A percentile compares a stretch with the other conserved stretches of the same genome.
Conservation (phyloP, 352 stramenopile species). For the Nothophytophthora sp. region DNA sequence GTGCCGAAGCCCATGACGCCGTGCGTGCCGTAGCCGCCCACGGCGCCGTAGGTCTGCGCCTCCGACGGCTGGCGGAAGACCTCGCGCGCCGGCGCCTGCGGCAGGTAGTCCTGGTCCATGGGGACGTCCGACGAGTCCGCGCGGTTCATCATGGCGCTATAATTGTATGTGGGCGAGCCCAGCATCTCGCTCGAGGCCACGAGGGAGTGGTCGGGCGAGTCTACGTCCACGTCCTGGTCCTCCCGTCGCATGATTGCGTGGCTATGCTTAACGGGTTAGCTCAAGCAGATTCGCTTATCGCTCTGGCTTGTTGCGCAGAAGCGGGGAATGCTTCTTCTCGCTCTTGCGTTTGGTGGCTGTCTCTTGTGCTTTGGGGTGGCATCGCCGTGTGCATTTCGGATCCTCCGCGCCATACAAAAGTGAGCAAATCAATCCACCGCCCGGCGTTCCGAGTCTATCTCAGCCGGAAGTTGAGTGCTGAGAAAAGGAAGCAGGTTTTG, state of each 20-base stretch:
- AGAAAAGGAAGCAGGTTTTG: not conserved
- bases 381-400: no score
- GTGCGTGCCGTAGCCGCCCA: constrained; percentile 1
- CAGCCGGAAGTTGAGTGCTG: no score
- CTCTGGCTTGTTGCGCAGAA: constrained; percentile 8
- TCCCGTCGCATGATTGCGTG: constrained; percentile 14
- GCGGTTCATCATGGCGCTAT: constrained; percentile 21
- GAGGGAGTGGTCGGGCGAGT: constrained; percentile 21
- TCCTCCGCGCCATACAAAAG: no score
- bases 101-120: constrained; percentile 25
- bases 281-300: no score
- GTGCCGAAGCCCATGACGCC: constrained; percentile 11
- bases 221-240: constrained; percentile 5
- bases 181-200: constrained; percentile 33
- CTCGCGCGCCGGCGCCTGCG: constrained; percentile 19
- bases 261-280: no score
- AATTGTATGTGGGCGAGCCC: constrained; percentile 29
- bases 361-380: no score
- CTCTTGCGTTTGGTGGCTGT: not conserved
- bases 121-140: constrained; percentile 25
- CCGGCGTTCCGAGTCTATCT: no score
- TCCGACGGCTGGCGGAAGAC: constrained; percentile 20
- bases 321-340: not conserved
- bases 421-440: no score
- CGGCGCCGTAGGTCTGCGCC: constrained; percentile 8